Base-by-base conservation (phyloP, 2,329 filamentous ascomycete genomes). In the Coleophoma eucalyptorum region DNA sequence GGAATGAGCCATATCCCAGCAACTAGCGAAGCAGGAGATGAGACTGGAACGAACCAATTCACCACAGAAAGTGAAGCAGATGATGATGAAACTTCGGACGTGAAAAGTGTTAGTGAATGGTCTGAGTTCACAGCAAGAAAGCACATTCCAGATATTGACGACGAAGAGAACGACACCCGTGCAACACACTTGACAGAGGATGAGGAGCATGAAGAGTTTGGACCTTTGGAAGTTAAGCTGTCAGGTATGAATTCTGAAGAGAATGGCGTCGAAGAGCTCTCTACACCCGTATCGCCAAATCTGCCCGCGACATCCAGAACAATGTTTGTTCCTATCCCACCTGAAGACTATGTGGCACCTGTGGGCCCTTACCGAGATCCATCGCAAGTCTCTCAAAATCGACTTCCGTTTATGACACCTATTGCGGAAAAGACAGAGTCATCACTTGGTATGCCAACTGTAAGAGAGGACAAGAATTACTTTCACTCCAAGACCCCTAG, bases 361-460 rank as follows among this genome's bases (percentile, higher is more conserved):
- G 87, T 80, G 50, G 80, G 86, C 44, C 88, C 89, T 52, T 96
- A 87, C 76, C 85, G 91, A 64, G 89, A 96, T 68, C 83, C 90
- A 64, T 80, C 74, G 34, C 80, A 91, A 66, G 78, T 86, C 68
- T 90, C 91, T 53, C 95, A 97, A 63, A 96, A 92, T 69, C 86
- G 92, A 49, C 76, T 97, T 10, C 94, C 93, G 3, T 99, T 97
- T 67, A 97, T 99, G 94, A 99, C 94, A 0, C 94, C 94, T 1
- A 99, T 99, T 58, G 93, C 94, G 1, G 94, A 99, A 69, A 86
- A 90, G 61, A 99, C 94, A 0, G 94, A 99, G 69, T 88, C 86
- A 11, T 97, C 92, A 1, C 72, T 97, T 5, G 86, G 86, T 34
- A 71, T 86, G 40, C 79, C 81, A 4, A 83, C 80, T 26, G 77